Evolutionary conservation across 169 alveolate genomes (phyloP).

Genomic region (Eimeria praecox): DNA sequence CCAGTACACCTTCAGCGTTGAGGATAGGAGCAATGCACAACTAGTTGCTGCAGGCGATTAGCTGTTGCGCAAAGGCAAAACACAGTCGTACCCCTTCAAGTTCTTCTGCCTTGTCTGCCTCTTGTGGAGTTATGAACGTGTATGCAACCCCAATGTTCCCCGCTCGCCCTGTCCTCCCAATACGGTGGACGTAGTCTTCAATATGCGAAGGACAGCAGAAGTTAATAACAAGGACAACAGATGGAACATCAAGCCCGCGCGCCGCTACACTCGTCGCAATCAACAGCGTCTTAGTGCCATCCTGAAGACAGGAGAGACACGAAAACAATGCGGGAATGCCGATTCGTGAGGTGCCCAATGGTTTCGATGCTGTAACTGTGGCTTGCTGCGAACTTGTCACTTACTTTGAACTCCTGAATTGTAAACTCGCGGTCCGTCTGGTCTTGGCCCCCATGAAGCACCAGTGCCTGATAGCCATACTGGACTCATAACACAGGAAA

Average conservation of each 20-base stretch:
- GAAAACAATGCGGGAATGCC: neutral
- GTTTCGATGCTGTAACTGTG: neutral
- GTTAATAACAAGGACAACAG: conserved; percentile 97
- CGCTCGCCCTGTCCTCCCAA: conserved; percentile 99
- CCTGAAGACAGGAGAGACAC: conserved; percentile 68
- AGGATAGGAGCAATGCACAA: neutral
- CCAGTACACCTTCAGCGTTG: neutral
- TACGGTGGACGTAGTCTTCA: conserved; percentile 99
- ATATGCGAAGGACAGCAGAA: conserved; percentile 99
- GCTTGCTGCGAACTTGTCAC: neutral
- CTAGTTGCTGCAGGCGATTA: neutral
- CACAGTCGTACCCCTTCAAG: conserved; percentile 91
- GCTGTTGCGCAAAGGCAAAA: neutral
- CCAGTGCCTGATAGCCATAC: conserved; percentile 94
- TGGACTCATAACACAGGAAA: conserved; percentile 79
- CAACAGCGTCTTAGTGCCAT: conserved; percentile 88
- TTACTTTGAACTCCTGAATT: conserved; percentile 91
- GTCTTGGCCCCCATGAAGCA: conserved; percentile 99
- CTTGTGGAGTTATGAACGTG: conserved; percentile 96
- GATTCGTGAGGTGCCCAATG: neutral
- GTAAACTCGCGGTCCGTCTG: conserved; percentile 98
- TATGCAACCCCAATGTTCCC: conserved; percentile 98
- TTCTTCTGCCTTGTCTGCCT: conserved; percentile 97
- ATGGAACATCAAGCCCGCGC: conserved; percentile 98
- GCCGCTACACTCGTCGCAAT: conserved; percentile 99